Conservation (phyloP, 1,284 basidiomycete species). For the Boletus austroedulis region DNA sequence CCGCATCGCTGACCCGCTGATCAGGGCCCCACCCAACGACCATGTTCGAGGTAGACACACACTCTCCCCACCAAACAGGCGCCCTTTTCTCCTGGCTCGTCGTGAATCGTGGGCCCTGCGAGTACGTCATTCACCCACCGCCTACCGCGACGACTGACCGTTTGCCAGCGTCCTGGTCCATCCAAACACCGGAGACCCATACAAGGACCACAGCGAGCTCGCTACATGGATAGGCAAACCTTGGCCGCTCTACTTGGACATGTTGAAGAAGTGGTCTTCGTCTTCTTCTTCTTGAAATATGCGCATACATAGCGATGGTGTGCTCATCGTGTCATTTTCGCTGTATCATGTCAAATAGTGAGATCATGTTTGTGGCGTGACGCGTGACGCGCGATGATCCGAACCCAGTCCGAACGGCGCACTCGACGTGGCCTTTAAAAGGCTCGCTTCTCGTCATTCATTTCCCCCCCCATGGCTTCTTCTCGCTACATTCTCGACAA, state of each 20-base stretch:
- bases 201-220: slow-evolving; percentile 61
- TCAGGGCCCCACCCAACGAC: slow-evolving; percentile 40
- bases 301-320: no score
- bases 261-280: slow-evolving; percentile 24
- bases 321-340: not conserved
- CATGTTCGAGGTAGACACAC: slow-evolving; percentile 45
- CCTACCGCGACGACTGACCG: not conserved
- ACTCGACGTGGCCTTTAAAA: no score
- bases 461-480: slow-evolving; percentile 16
- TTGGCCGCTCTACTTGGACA: slow-evolving; percentile 51
- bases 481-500: slow-evolving; percentile 59
- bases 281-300: no score
- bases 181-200: slow-evolving; percentile 63
- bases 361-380: no score
- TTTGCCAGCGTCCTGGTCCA: slow-evolving; percentile 61
- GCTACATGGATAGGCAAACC: slow-evolving; percentile 68
- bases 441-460: not conserved
- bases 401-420: no score
- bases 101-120: slow-evolving; percentile 42
- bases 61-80: slow-evolving; percentile 40
- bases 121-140: slow-evolving; percentile 19
- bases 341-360: not conserved
- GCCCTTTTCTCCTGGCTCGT: slow-evolving; percentile 42
- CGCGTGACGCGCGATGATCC: no score
- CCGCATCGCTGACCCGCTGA: not conserved